Evolutionary conservation across 164 flowering plant species (phyloP).

Genomic region (Umbilicus rupestris): DNA sequence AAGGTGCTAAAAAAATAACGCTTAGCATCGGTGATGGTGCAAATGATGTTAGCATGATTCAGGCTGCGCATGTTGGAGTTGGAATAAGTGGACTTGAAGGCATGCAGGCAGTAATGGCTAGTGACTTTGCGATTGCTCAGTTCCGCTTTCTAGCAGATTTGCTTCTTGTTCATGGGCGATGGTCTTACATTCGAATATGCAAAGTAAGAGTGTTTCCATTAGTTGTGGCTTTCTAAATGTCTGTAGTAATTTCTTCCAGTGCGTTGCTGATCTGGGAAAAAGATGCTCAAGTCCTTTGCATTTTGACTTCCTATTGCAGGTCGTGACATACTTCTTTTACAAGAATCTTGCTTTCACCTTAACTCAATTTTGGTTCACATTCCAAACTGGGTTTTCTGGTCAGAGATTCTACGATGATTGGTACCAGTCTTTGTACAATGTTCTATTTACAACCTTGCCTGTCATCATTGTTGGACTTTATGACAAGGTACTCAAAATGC

Average conservation of each 20-base stretch:
- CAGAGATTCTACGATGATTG: constrained; percentile 96
- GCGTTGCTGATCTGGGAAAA: background rate
- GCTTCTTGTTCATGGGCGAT: constrained; percentile 98
- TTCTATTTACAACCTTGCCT: constrained; percentile 83
- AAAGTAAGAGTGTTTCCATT: constrained; percentile 37
- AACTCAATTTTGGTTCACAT: constrained; percentile 98
- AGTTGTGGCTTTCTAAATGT: background rate
- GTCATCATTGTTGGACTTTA: constrained; percentile 82
- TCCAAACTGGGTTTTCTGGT: constrained; percentile 90
- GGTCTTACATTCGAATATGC: constrained; percentile 90
- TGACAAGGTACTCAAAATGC: constrained; percentile 57
- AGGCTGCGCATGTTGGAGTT: constrained; percentile 96
- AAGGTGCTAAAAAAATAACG: constrained; percentile 83
- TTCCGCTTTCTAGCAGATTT: constrained; percentile 84
- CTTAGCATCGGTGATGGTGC: constrained; percentile 98
- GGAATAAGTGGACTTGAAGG: constrained; percentile 97
- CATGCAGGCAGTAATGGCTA: constrained; percentile 99
- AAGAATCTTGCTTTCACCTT: constrained; percentile 92
- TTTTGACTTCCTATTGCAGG: constrained; percentile 39
- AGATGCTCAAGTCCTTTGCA: background rate
- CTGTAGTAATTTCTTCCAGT: background rate
- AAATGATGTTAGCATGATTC: constrained; percentile 99
- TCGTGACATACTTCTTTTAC: constrained; percentile 89
- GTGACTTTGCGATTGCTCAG: constrained; percentile 99
- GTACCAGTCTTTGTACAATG: constrained; percentile 93